These are phyloP conservation scores for Paraphoma chrysanthemicola DNA, from an alignment of 2,329 filamentous ascomycete genomes.

Conservation along the genomic window DNA sequence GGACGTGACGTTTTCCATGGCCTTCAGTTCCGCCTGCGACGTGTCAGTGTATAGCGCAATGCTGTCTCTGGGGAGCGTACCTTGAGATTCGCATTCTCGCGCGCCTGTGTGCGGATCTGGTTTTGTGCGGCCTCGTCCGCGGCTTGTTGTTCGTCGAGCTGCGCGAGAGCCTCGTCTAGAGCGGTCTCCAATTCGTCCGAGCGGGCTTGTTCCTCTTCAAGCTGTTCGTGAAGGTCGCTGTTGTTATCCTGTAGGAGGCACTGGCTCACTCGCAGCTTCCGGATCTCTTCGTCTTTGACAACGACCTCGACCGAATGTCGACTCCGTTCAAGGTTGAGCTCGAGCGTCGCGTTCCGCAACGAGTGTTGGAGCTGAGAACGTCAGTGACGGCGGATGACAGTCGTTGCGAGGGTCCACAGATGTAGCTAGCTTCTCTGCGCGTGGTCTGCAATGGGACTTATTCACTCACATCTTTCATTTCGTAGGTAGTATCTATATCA, in stretches of 20 bases:
- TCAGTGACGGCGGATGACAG: conserved; percentile 20
- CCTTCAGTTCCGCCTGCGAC: conserved; percentile 71
- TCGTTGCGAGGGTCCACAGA: not conserved
- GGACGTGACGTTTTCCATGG: conserved; percentile 70
- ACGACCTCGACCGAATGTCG: conserved; percentile 71
- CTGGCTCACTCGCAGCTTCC: conserved; percentile 70
- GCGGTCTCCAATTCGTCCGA: conserved; percentile 62
- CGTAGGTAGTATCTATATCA: conserved; percentile 34
- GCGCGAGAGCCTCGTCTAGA: conserved; percentile 56
- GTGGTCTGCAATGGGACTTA: not conserved
- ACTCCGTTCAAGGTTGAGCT: conserved; percentile 72
- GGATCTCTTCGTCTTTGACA: conserved; percentile 75
- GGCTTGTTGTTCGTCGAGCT: conserved; percentile 57
- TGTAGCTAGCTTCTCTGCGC: too few species aligned
- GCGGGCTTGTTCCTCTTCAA: conserved; percentile 66
- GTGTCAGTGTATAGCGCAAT: conserved; percentile 13
- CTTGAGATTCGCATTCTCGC: conserved; percentile 64
- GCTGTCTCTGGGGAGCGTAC: conserved; percentile 47
- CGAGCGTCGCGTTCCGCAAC: conserved; percentile 63
- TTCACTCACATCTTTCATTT: conserved; percentile 45
- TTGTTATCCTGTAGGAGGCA: conserved; percentile 77
- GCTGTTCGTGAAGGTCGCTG: conserved; percentile 68
- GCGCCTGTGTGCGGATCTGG: conserved; percentile 59
- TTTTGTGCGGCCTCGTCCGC: conserved; percentile 55
- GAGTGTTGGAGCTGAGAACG: conserved; percentile 55